A percentile compares a stretch with the other conserved stretches of the same genome.
phyloP scores from a whole-genome alignment of 345 rosid genomes.

The Populus davidiana region DNA sequence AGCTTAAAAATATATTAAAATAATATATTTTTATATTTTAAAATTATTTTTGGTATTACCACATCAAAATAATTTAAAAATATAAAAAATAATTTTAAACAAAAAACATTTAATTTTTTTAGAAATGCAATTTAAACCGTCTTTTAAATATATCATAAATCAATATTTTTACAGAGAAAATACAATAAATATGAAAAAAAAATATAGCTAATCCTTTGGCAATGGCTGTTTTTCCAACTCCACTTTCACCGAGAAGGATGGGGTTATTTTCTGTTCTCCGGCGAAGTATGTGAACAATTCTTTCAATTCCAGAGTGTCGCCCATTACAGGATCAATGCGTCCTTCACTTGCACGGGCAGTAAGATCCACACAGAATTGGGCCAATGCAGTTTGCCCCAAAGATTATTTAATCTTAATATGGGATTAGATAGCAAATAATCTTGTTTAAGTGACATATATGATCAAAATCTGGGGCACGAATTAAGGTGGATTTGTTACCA shows the following conservation, averaged over 20 bases:
- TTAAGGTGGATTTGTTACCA: neutral
- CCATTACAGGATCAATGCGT: constrained; percentile 93
- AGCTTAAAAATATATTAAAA: too few species aligned
- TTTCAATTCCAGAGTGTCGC: constrained; percentile 70
- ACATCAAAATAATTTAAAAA: too few species aligned
- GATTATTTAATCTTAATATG: neutral
- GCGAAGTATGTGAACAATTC: constrained; percentile 80
- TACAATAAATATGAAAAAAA: too few species aligned
- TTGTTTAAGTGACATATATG: neutral
- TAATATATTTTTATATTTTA: too few species aligned
- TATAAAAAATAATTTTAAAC: too few species aligned
- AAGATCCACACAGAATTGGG: constrained; percentile 92
- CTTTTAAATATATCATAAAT: too few species aligned
- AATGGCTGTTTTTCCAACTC: constrained; percentile 98
- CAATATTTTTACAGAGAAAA: too few species aligned
- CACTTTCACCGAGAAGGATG: constrained; percentile 97
- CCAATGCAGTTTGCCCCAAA: constrained; percentile 50
- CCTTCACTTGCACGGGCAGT: constrained; percentile 85
- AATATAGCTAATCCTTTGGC: constrained; percentile 77
- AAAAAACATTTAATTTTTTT: too few species aligned
- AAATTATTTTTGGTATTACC: too few species aligned
- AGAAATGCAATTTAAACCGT: too few species aligned
- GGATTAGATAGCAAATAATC: neutral
- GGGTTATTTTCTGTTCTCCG: constrained; percentile 90
- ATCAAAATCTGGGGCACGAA: neutral